Base-by-base conservation (phyloP, 1,284 basidiomycete genomes). In the Apiotrichum porosum region DNA sequence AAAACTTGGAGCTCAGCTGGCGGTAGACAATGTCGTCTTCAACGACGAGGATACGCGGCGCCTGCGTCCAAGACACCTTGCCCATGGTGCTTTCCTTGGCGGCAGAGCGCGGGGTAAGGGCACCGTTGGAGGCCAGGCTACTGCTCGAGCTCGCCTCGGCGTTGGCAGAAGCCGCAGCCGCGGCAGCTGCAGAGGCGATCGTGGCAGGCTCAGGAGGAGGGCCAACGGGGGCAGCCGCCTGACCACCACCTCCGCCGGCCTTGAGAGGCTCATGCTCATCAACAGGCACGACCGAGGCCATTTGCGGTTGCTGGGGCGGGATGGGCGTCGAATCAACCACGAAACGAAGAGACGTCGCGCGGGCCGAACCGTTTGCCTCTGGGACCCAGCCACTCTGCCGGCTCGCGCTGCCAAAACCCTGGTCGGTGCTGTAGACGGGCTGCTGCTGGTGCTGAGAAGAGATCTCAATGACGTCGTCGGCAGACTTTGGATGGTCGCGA, bases 1-100 rank as follows among this genome's bases (percentile, higher is more conserved):
- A 72, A 70, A 97, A 95, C 75, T 94, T 95, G 77, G 83, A 87
- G 56, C 86, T 86, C 49, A 97, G 74, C 63, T 84, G 85, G 44
- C 93, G 76, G 67, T 85, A 92, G 21, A 97, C 89, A 14, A 86
- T 86, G 66, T 97, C 93, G 69, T 97, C 93, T 68, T 97, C 93
- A 15, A 97, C 93, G 4, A 97, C 80, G 44, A 97, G 74, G 44
- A 97, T 92, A 17, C 85, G 76, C 2, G 88, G 89, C 0, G 87
- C 83, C 1, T 89, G 85, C 0, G 86, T 84, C 88, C 88, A 92
- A 6, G 85, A 86, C 0, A 91, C 90, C 0, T 91, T 86, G 61
- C 88, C 87, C 3, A 83, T 65, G n/a, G n/a, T n/a, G n/a, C n/a
- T n/a, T n/a, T n/a, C n/a, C n/a, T n/a, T n/a, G n/a, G n/a, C n/a